phyloP scores from a whole-genome alignment of 1,284 basidiomycete genomes.

The Neolentinus lepideus region DNA sequence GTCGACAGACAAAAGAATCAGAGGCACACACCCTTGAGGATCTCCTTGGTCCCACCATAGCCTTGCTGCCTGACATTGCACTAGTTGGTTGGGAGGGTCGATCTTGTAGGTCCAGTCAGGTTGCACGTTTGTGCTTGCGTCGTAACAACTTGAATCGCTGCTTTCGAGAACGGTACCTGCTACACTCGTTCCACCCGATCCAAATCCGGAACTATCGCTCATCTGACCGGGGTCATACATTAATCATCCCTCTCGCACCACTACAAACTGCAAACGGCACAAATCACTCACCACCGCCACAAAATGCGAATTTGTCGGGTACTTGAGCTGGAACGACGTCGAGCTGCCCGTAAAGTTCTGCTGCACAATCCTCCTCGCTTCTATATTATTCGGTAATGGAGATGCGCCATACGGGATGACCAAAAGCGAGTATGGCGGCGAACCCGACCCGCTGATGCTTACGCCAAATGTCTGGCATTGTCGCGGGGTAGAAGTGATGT shows the following conservation, averaged over 20 bases:
- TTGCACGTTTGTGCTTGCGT: constrained; percentile 36
- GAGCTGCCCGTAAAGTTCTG: constrained; percentile 40
- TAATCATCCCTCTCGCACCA: background rate
- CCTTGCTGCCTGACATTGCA: constrained; percentile 52
- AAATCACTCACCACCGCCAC: constrained; percentile 60
- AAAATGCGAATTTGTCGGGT: constrained; percentile 61
- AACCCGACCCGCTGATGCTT: constrained; percentile 38
- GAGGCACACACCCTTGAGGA: constrained; percentile 45
- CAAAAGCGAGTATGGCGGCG: constrained; percentile 58
- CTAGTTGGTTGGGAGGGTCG: constrained; percentile 49
- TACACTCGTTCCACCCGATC: constrained; percentile 66
- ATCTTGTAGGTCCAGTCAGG: constrained; percentile 56
- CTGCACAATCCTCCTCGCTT: constrained; percentile 57
- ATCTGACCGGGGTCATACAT: constrained; percentile 35
- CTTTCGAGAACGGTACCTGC: constrained; percentile 47
- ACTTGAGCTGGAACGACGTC: constrained; percentile 53
- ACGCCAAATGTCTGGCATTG: constrained; percentile 62
- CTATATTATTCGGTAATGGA: constrained; percentile 50
- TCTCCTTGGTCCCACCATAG: constrained; percentile 51
- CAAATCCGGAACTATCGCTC: constrained; percentile 63
- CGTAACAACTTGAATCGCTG: constrained; percentile 53
- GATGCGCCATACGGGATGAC: constrained; percentile 60
- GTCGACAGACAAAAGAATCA: background rate
- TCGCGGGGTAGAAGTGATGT: constrained; percentile 44
- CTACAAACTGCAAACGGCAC: constrained; percentile 2